These are phyloP conservation scores for Rhizopus delemar DNA, from an alignment of 371 early-diverging fungal species.

Conservation along the genomic window DNA sequence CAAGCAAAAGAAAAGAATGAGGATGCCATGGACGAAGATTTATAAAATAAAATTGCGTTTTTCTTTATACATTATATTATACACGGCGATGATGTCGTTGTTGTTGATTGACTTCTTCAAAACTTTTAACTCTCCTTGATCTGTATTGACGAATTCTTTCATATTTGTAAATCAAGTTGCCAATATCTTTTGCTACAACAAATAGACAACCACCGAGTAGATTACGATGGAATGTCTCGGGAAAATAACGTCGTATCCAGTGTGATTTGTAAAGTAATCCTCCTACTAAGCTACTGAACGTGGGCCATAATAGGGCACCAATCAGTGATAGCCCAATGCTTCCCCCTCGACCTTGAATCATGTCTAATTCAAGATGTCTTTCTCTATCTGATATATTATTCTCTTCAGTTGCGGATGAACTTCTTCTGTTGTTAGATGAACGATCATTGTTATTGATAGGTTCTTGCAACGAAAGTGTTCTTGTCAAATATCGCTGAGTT, in stretches of 20 bases:
- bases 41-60: constrained; percentile 4
- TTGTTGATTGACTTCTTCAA: constrained; percentile 18
- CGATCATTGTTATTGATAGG: constrained; percentile 3
- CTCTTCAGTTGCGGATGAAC: neutral
- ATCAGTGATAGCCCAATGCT: constrained; percentile 54
- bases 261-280: constrained; percentile 36
- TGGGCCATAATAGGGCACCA: constrained; percentile 57
- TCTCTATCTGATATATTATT: constrained; percentile 24
- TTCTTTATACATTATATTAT: neutral
- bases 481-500: constrained; percentile 13
- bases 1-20: constrained; percentile 54
- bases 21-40: constrained; percentile 48
- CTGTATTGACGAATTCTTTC: constrained; percentile 41
- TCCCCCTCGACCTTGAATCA: constrained; percentile 29
- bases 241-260: constrained; percentile 50
- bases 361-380: constrained; percentile 24
- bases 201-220: constrained; percentile 63
- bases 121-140: constrained; percentile 40
- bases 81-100: neutral
- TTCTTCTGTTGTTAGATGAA: neutral
- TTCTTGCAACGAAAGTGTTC: constrained; percentile 19
- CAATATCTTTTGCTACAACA: constrained; percentile 57
- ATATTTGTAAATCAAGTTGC: constrained; percentile 41
- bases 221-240: constrained; percentile 61
- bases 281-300: constrained; percentile 45